Conservation (phyloP, 139 green algal genomes). For the Chlorella vulgaris region DNA sequence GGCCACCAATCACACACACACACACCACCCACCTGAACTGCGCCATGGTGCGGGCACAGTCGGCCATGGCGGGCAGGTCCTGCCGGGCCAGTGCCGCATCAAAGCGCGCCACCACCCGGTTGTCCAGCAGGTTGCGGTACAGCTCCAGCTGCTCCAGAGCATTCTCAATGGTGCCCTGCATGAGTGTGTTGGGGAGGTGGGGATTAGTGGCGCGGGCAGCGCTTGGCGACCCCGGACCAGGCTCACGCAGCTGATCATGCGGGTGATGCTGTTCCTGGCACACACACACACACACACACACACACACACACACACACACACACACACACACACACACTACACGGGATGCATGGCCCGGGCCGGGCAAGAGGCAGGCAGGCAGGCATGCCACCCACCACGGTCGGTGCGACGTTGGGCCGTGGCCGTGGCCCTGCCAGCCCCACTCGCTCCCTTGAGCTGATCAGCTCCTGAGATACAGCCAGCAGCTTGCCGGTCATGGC, state of each 20-base stretch:
- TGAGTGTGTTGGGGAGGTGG: not conserved
- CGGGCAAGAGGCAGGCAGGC: not conserved
- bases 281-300: no score
- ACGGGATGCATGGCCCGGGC: not conserved
- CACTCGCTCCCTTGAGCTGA: conserved; percentile 46
- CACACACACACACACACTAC: no score
- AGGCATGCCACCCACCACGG: conserved; percentile 2
- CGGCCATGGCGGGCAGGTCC: conserved; percentile 60
- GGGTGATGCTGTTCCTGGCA: no score
- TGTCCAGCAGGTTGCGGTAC: conserved; percentile 70
- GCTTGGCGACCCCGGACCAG: no score
- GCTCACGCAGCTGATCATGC: no score
- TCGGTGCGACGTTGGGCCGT: not conserved
- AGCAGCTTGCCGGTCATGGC: conserved; percentile 48
- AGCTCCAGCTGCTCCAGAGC: conserved; percentile 55
- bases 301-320: no score
- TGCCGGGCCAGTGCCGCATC: conserved; percentile 52
- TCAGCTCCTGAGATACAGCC: conserved; percentile 50
- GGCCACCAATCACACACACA: not conserved
- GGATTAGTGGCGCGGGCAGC: not conserved
- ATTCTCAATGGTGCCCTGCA: conserved; percentile 29
- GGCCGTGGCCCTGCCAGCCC: conserved; percentile 4
- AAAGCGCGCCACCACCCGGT: conserved; percentile 69
- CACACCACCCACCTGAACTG: conserved; percentile 44
- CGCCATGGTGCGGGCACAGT: conserved; percentile 70